These are phyloP conservation scores for Chloroidium sp. DNA, from an alignment of 163 green algal genomes.

Conservation along the genomic window DNA sequence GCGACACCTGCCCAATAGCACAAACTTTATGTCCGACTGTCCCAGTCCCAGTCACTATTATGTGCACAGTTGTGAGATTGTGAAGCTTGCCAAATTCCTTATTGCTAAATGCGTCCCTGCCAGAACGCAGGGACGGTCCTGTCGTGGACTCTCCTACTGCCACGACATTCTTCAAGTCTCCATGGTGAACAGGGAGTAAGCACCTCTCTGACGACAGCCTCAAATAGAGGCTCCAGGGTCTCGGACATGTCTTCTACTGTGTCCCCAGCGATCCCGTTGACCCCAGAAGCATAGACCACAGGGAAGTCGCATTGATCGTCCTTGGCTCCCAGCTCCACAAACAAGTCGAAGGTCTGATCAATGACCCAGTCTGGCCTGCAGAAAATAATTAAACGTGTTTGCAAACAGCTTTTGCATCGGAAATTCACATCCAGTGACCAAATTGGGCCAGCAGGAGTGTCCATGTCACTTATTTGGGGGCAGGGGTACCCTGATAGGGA, in stretches of 20 bases:
- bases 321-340: conserved; percentile 81
- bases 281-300: conserved; percentile 67
- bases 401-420: too few relatives aligned
- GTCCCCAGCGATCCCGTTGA: conserved; percentile 79
- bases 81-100: too few relatives aligned
- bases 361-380: conserved; percentile 78
- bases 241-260: conserved; percentile 56
- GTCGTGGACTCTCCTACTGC: too few relatives aligned
- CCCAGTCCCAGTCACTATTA: neutral
- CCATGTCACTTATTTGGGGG: neutral
- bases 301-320: conserved; percentile 94
- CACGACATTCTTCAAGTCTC: too few relatives aligned
- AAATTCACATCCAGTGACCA: too few relatives aligned
- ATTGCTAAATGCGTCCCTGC: too few relatives aligned
- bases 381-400: neutral
- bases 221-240: conserved; percentile 89
- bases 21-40: neutral
- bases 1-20: conserved; percentile 7
- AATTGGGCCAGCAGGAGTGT: too few relatives aligned
- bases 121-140: too few relatives aligned
- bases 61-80: neutral
- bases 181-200: too few relatives aligned
- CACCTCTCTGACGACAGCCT: conserved; percentile 81
- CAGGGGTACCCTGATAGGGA: too few relatives aligned
- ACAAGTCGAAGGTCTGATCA: conserved; percentile 94